Conservation (phyloP, 345 rosid species). For the Camelina laxa region DNA sequence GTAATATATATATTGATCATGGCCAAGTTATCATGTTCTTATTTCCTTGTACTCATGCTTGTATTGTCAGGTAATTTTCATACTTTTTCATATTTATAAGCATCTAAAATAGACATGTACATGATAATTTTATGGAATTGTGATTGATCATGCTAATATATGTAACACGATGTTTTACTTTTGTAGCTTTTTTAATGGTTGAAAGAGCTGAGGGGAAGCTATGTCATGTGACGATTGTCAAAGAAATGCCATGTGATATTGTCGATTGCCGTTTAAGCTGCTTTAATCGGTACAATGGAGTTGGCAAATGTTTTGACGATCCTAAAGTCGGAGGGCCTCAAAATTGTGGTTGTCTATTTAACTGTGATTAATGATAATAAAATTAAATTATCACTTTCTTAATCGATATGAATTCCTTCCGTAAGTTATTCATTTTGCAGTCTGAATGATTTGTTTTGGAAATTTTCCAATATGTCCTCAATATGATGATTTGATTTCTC, state of each 20-base stretch:
- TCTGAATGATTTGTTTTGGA: too few relatives aligned
- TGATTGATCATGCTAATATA: not conserved
- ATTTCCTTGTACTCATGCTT: conserved; percentile 9
- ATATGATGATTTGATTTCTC: too few relatives aligned
- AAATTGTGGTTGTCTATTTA: conserved; percentile 24
- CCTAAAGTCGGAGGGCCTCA: conserved; percentile 24
- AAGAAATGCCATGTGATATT: not conserved
- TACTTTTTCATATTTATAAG: too few relatives aligned
- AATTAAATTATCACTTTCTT: not conserved
- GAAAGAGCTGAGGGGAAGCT: not conserved
- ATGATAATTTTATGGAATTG: not conserved
- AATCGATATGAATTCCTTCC: not conserved
- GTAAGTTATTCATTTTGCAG: too few relatives aligned
- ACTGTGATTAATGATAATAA: not conserved
- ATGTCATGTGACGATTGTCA: conserved; percentile 12
- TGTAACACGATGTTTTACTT: not conserved
- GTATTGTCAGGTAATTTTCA: conserved; percentile 23
- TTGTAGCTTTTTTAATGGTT: not conserved
- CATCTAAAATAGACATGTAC: not conserved
- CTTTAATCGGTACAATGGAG: conserved; percentile 4
- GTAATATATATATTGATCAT: not conserved
- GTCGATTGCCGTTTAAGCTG: conserved; percentile 19
- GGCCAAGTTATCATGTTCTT: conserved; percentile 29
- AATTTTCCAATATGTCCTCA: too few relatives aligned
- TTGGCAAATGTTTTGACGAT: conserved; percentile 37